Conservation (phyloP, 179 eudicot species). For the Corrigiola litoralis region DNA sequence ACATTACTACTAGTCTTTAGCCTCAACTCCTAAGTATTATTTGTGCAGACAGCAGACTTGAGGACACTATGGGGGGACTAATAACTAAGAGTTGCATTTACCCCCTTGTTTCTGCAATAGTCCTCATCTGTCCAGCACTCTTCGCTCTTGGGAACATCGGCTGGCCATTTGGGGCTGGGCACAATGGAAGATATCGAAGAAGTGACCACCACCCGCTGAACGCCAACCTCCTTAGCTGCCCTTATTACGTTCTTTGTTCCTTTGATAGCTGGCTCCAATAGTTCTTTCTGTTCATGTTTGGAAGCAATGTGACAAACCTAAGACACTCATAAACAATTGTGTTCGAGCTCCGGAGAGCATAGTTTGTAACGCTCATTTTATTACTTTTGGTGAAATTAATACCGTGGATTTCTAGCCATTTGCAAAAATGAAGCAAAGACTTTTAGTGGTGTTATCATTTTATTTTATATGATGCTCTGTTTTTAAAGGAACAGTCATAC, state of each 20-base stretch:
- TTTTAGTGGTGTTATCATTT: no score
- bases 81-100: constrained; percentile 6
- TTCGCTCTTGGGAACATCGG: constrained; percentile 57
- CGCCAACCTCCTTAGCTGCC: constrained; percentile 67
- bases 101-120: constrained; percentile 56
- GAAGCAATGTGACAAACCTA: background rate
- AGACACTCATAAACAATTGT: background rate
- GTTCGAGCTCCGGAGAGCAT: background rate
- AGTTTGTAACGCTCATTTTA: no score
- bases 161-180: constrained; percentile 77
- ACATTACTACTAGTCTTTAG: no score
- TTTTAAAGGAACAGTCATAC: no score
- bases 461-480: no score
- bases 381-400: no score
- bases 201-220: constrained; percentile 74
- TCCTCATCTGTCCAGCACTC: constrained; percentile 84
- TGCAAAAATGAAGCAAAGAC: no score
- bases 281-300: constrained; percentile 30
- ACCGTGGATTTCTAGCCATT: no score
- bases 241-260: constrained; percentile 70
- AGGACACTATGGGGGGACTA: no score
- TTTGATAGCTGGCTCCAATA: constrained; percentile 65
- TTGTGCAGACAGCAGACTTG: no score
- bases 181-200: constrained; percentile 60
- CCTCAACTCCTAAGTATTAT: no score